Percentiles rank a stretch among this genome's conserved stretches.
These are phyloP conservation scores for Cucurbita maxima DNA, from an alignment of 306 rosid genomes.

Conservation along the genomic window DNA sequence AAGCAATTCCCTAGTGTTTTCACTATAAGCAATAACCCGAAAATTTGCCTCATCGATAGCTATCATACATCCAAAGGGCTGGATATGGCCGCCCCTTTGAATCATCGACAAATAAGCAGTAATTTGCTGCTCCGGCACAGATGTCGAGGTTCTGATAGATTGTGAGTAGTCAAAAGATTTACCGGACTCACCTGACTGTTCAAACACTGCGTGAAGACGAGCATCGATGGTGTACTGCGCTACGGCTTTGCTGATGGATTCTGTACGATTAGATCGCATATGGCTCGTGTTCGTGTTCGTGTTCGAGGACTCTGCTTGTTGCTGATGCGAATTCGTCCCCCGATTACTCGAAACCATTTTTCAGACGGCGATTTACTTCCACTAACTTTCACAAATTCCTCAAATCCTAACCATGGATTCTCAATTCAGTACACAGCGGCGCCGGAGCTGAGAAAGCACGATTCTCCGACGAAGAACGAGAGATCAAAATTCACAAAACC, in stretches of 20 bases:
- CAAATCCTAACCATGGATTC: background rate
- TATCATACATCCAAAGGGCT: constrained; percentile 78
- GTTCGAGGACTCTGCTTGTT: constrained; percentile 29
- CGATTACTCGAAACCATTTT: constrained; percentile 32
- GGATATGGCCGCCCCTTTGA: constrained; percentile 81
- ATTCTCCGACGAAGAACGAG: background rate
- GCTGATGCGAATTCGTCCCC: constrained; percentile 10
- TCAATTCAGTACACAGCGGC: background rate
- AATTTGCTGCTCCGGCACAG: constrained; percentile 60
- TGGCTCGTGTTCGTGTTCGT: constrained; percentile 20
- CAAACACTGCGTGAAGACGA: constrained; percentile 80
- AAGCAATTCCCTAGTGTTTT: constrained; percentile 71
- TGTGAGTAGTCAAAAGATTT: constrained; percentile 57
- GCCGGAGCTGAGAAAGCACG: background rate
- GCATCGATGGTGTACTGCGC: constrained; percentile 96
- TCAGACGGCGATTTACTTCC: background rate
- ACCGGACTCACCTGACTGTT: constrained; percentile 65
- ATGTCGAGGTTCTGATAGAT: constrained; percentile 19
- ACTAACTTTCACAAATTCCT: background rate
- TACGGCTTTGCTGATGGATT: constrained; percentile 56
- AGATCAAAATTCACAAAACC: background rate
- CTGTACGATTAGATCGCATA: constrained; percentile 16
- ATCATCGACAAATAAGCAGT: constrained; percentile 56
- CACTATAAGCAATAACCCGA: constrained; percentile 45
- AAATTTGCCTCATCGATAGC: constrained; percentile 49